phyloP scores from a whole-genome alignment of 129 eudicot species.

The Artemisia tridentata region DNA sequence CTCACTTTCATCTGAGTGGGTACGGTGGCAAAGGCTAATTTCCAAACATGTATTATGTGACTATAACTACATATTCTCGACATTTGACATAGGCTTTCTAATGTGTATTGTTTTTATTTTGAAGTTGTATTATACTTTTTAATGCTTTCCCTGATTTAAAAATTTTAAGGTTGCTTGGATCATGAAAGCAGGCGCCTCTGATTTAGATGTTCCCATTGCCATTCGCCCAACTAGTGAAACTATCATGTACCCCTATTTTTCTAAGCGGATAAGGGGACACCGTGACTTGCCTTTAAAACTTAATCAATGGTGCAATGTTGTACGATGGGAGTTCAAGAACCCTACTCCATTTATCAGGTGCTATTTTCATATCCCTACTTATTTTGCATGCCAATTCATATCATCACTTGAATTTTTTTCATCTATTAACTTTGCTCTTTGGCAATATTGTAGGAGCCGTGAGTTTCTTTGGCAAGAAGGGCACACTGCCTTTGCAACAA shows the following conservation, averaged over 20 bases:
- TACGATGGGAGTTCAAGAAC: slow-evolving; percentile 81
- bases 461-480: slow-evolving; percentile 95
- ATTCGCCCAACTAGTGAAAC: slow-evolving; percentile 87
- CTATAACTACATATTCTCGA: too few relatives aligned
- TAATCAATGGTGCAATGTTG: slow-evolving; percentile 91
- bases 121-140: neutral
- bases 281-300: slow-evolving; percentile 72
- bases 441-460: slow-evolving; percentile 55
- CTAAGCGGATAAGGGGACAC: slow-evolving; percentile 70
- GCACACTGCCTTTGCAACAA: slow-evolving; percentile 76
- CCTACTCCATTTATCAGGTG: slow-evolving; percentile 90
- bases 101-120: too few relatives aligned
- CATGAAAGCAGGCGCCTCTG: slow-evolving; percentile 69
- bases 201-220: slow-evolving; percentile 72
- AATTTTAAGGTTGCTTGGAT: slow-evolving; percentile 77
- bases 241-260: slow-evolving; percentile 24
- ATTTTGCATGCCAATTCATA: neutral
- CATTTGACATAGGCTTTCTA: too few relatives aligned
- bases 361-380: neutral
- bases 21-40: neutral
- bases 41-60: too few relatives aligned
- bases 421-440: neutral
- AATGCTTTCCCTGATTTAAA: neutral
- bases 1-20: neutral
- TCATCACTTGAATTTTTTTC: neutral